Conservation (phyloP, 148 eudicot species). For the Chenopodium quinoa region DNA sequence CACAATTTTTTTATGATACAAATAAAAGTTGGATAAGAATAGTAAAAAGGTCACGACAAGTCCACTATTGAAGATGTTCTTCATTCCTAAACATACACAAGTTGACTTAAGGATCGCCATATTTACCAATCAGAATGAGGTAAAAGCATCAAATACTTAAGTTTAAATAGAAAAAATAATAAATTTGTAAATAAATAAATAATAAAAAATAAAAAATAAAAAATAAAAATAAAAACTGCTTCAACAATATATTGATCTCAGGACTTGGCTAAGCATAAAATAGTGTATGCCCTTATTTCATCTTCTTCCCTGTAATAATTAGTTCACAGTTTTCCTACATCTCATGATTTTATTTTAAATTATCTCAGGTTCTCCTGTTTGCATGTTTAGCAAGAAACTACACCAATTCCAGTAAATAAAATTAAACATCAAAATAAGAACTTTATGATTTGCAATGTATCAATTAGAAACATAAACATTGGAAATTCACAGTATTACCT, state of each 20-base stretch:
- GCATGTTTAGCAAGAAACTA: neutral
- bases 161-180: no score
- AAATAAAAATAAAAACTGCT: neutral
- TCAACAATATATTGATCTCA: neutral
- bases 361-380: neutral
- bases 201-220: no score
- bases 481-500: conserved; percentile 43
- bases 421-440: neutral
- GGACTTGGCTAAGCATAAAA: neutral
- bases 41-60: neutral
- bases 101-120: neutral
- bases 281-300: no score
- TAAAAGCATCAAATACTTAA: neutral
- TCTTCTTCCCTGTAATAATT: no score
- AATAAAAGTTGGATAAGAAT: neutral
- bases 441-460: neutral
- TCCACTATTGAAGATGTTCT: neutral
- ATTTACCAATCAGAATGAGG: neutral
- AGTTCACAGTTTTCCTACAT: neutral
- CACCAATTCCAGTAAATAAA: neutral
- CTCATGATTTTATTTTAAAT: neutral
- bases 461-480: neutral
- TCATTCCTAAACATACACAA: neutral
- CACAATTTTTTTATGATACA: neutral
- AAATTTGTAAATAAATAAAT: no score